Evolutionary conservation across 179 eudicot genomes (phyloP), one percentile per base, ranked within the genome.

Genomic region (Monotropa hypopitys): DNA sequence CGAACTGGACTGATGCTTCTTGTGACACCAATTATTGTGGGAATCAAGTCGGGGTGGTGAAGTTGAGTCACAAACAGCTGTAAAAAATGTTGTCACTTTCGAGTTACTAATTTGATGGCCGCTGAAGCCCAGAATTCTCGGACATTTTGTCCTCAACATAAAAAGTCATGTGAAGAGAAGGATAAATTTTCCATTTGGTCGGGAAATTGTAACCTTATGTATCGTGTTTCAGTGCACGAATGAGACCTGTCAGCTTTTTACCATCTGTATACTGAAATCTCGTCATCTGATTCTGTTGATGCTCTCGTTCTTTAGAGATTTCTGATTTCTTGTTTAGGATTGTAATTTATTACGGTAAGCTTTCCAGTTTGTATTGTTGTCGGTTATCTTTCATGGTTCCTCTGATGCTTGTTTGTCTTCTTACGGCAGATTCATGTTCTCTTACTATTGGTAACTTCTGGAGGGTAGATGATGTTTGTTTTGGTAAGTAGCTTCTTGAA

Each of bases 1-100:
- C 30, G 97, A 93, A 1, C 7, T 3, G 28, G 38, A 32, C 11
- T 33, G 21, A 21, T 69, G 61, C 23, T 56, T 46, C 38, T 32
- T 16, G 16, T 46, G 13, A 72, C 72, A 47, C 59, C 66, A 49
- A 65, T 30, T 46, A 16, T 63, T 20, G 49, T 1, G 72, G 43
- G 12, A 5, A 20, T 47, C 46, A 33, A 32, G 16, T 47, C 11
- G 7, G 10, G 78, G 72, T 11, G 59, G 38, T 53, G 76, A 54
- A 75, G 70, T 15, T 4, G 70, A 75, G 56, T n/a, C 40, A 10
- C 70, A 75, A 61, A 43, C 51, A 26, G 68, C 42, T 43, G 38
- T 43, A 43, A 62, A n/a, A 59, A 59, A 59, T 74, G 21, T 21
- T 56, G 70, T 30, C 70, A 28, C 42, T 10, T 2, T 45, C 28